phyloP scores from a whole-genome alignment of 352 stramenopile genomes.

The Pythium scleroteichum region DNA sequence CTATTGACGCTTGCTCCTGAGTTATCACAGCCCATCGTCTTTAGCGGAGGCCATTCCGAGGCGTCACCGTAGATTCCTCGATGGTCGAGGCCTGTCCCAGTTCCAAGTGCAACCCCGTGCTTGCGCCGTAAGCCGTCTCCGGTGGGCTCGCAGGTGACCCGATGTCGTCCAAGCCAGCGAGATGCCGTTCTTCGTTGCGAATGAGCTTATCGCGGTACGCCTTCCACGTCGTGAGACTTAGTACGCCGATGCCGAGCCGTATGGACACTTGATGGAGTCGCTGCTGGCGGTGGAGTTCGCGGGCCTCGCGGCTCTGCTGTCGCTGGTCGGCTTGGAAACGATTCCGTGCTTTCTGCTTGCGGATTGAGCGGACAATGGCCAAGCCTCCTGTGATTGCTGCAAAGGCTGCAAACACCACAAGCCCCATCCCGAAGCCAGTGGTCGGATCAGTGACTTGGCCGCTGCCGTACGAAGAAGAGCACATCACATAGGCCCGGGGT shows the following conservation, averaged over 20 bases:
- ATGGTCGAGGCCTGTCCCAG: background rate
- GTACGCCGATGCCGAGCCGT: background rate
- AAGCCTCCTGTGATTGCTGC: no score
- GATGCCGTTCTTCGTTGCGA: background rate
- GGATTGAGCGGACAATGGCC: background rate
- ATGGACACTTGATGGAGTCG: background rate
- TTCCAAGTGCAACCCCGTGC: background rate
- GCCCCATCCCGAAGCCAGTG: no score
- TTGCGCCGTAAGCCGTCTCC: background rate
- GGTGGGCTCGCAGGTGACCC: background rate
- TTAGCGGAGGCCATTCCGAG: background rate
- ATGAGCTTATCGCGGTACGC: background rate
- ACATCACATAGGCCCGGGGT: background rate
- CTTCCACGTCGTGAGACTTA: background rate
- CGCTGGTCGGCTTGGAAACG: background rate
- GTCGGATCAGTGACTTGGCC: background rate
- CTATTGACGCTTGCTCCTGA: no score
- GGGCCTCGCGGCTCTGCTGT: background rate
- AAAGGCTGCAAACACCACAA: no score
- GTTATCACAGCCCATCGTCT: background rate
- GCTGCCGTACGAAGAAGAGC: background rate
- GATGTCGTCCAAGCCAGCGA: background rate
- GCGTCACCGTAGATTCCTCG: background rate
- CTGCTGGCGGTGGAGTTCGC: background rate
- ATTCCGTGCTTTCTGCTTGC: background rate